Conservation (phyloP, 352 stramenopile species). For the Globisporangium lucens region DNA sequence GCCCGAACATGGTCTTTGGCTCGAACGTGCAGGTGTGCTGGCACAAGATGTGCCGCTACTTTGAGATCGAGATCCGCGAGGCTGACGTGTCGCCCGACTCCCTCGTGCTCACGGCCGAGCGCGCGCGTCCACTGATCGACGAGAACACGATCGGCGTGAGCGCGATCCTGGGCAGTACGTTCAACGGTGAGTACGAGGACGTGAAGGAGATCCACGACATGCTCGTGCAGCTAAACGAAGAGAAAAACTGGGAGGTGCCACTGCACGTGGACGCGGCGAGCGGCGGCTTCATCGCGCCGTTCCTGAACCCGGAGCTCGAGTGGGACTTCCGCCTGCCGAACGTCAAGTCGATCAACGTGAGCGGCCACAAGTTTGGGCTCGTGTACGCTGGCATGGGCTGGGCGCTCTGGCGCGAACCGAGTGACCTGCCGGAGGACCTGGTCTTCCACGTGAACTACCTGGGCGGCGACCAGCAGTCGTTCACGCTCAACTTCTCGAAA, state of each 20-base stretch:
- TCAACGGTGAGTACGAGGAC: slow-evolving; percentile 92
- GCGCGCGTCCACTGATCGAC: slow-evolving; percentile 73
- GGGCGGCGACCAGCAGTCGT: slow-evolving; percentile 87
- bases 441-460: slow-evolving; percentile 93
- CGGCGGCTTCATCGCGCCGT: slow-evolving; percentile 91
- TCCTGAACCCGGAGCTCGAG: slow-evolving; percentile 83
- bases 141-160: slow-evolving; percentile 93
- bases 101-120: slow-evolving; percentile 84
- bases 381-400: slow-evolving; percentile 93
- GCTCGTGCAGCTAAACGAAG: slow-evolving; percentile 77
- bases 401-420: slow-evolving; percentile 85
- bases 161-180: slow-evolving; percentile 91
- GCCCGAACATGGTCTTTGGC: slow-evolving; percentile 92
- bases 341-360: slow-evolving; percentile 93
- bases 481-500: slow-evolving; percentile 94
- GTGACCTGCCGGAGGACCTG: slow-evolving; percentile 82
- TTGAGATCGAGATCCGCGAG: slow-evolving; percentile 90
- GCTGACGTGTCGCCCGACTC: slow-evolving; percentile 83
- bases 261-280: slow-evolving; percentile 91
- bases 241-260: slow-evolving; percentile 80
- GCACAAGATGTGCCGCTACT: slow-evolving; percentile 95
- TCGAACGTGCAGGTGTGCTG: slow-evolving; percentile 92
- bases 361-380: slow-evolving; percentile 93
- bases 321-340: slow-evolving; percentile 91
- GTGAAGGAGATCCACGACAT: slow-evolving; percentile 90